These are phyloP conservation scores for Leccinum broughii DNA, from an alignment of 768 basidiomycete species.

Conservation along the genomic window DNA sequence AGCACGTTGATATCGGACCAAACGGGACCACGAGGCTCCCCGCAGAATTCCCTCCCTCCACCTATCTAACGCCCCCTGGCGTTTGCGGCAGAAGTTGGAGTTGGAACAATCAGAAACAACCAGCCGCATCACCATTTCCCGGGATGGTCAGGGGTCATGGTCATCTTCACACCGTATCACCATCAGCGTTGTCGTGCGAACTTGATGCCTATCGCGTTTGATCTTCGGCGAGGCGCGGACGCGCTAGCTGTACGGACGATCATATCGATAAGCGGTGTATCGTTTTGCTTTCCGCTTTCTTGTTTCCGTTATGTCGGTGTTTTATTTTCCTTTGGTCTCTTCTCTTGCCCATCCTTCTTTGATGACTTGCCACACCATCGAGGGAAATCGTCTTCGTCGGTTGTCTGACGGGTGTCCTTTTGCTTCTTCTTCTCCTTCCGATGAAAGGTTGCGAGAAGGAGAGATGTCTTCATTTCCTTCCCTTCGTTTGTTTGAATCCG, in stretches of 20 bases:
- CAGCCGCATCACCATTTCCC: not conserved
- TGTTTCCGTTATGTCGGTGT: not conserved
- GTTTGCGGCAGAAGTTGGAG: not conserved
- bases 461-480: not conserved
- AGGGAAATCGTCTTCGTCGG: not conserved
- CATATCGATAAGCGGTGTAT: slow-evolving; percentile 21
- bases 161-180: not conserved
- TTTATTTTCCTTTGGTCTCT: not conserved
- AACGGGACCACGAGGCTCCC: slow-evolving; percentile 19
- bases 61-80: not conserved
- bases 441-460: not conserved
- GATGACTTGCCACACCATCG: not conserved
- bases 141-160: not conserved
- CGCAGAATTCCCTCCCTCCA: not conserved
- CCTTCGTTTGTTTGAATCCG: not conserved
- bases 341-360: not conserved
- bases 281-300: not conserved
- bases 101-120: not conserved
- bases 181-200: slow-evolving; percentile 13
- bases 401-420: not conserved
- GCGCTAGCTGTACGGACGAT: not conserved
- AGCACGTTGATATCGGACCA: slow-evolving; percentile 5
- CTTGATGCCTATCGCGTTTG: slow-evolving; percentile 15
- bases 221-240: slow-evolving; percentile 22
- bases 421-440: slow-evolving; percentile 5